phyloP scores from a whole-genome alignment of 768 basidiomycete species.

The Phlebiopsis flavidoalba region DNA sequence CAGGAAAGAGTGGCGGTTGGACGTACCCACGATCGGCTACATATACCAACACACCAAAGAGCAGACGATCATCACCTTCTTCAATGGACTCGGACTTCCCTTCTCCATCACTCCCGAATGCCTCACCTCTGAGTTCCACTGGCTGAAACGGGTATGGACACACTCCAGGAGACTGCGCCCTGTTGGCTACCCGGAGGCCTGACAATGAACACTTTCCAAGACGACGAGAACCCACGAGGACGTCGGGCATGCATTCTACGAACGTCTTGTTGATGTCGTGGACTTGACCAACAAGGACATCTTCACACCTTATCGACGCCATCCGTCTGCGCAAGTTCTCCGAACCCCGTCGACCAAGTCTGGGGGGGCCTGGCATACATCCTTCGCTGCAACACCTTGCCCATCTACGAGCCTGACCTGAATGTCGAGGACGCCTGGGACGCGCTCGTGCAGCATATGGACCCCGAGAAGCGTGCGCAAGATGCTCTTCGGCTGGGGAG shows the following conservation, averaged over 20 bases:
- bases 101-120: not conserved
- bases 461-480: not conserved
- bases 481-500: not conserved
- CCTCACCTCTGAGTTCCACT: not conserved
- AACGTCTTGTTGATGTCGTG: not conserved
- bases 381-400: not conserved
- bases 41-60: not conserved
- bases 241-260: not conserved
- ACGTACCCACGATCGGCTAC: constrained; percentile 6
- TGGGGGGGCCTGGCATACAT: not conserved
- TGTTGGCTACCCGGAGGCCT: not conserved
- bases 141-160: constrained; percentile 10
- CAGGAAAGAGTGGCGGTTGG: constrained; percentile 2
- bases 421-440: not conserved
- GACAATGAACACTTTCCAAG: not conserved
- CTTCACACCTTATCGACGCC: not conserved
- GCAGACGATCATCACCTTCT: not conserved
- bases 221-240: not conserved
- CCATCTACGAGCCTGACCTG: not conserved
- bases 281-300: not conserved
- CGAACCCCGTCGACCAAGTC: not conserved
- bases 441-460: not conserved
- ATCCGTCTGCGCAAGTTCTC: not conserved
- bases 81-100: not conserved
- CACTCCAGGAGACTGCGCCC: not conserved